phyloP scores from a whole-genome alignment of 1,284 basidiomycete genomes.

The Wolfiporia cocos region DNA sequence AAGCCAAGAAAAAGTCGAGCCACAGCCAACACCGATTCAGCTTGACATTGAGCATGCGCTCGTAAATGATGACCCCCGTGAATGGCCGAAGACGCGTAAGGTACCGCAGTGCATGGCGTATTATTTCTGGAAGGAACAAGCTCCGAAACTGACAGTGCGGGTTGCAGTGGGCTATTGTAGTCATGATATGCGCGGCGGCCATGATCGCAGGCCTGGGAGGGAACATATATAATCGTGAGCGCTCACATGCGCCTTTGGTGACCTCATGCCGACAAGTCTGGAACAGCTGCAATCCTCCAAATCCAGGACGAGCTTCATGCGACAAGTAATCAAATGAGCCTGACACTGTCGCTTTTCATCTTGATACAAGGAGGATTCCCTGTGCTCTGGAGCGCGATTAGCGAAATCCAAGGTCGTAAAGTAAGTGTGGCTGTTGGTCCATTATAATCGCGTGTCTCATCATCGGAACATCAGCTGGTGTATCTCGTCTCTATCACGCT shows the following conservation, averaged over 20 bases:
- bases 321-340: conserved; percentile 61
- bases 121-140: not conserved
- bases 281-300: conserved; percentile 54
- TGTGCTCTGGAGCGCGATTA: conserved; percentile 67
- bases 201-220: conserved; percentile 66
- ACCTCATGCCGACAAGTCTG: conserved; percentile 1
- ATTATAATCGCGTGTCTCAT: not conserved
- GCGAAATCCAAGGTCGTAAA: conserved; percentile 77
- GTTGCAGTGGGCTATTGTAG: conserved; percentile 30
- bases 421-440: conserved; percentile 28
- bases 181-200: conserved; percentile 52
- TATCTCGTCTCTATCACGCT: conserved; percentile 60
- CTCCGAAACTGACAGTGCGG: conserved; percentile 1
- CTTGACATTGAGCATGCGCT: conserved; percentile 59
- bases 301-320: conserved; percentile 64
- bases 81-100: conserved; percentile 68
- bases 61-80: conserved; percentile 73
- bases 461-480: conserved; percentile 39
- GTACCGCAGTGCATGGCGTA: conserved; percentile 22
- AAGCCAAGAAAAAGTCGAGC: not conserved
- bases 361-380: conserved; percentile 69
- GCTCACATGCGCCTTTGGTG: conserved; percentile 1
- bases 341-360: conserved; percentile 75
- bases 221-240: conserved; percentile 65
- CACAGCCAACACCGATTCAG: not conserved